Evolutionary conservation across 495 filamentous ascomycete genomes (phyloP), one percentile per base, ranked within the genome.

Genomic region (Cetradonia linearis): DNA sequence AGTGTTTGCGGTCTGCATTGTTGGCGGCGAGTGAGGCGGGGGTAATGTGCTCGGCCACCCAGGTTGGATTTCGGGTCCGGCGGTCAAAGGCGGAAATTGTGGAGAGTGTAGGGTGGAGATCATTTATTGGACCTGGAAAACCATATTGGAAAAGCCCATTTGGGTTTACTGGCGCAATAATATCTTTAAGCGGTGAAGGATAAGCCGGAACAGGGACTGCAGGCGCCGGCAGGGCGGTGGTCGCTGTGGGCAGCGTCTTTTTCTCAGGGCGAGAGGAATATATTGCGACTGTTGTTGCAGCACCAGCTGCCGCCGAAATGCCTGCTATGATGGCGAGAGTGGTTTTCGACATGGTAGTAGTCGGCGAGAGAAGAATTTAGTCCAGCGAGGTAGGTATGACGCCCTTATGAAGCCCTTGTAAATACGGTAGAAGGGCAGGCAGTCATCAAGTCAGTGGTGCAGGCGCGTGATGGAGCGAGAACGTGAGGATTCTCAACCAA

Each of bases 21-120:
- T 83, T 83, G 27, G 76, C 66, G 4, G 84, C 76, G 6, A 98
- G 81, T 0, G 92, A 96, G 28, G 80, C 78, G n/a, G 90, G 85
- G 0, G 93, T 98, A 73, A 98, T 95, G 78, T 98, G 93, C 75
- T 98, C 93, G 57, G 85, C 91, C 9, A 96, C 93, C 93, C 93
- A 98, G 69, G 84, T 73, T 2, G 93, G 93, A 70, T 97, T 98
- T 66, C 90, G 86, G 56, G 85, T 88, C 59, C 91, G 87, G 11
- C 93, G 88, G 72, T 98, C 91, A 77, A 84, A 98, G 67, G 86
- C 84, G 31, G 90, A 95, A 62, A 90, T 78, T 38, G 95, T 79
- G 28, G 88, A 84, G 3, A 80, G 70, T 16, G 87, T 81, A 40
- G 82, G 78, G 44, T 88, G 85, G 58, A 94, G 81, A 72, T 98